These are phyloP conservation scores for Talaromyces sp. DNA, from an alignment of 2,329 filamentous ascomycete species.

Conservation along the genomic window DNA sequence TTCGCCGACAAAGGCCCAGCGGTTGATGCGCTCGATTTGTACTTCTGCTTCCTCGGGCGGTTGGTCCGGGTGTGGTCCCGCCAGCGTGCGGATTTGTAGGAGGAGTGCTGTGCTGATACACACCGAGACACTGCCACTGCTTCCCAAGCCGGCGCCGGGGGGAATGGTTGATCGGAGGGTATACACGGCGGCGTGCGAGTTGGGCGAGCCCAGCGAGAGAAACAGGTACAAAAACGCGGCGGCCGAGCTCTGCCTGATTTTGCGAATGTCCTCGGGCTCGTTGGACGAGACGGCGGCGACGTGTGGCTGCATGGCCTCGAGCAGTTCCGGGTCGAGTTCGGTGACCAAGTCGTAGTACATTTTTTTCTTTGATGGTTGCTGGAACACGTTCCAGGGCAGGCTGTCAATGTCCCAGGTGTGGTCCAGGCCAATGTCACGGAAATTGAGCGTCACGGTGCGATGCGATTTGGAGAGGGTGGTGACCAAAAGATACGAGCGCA, in stretches of 20 bases:
- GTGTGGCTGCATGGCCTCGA: constrained; percentile 75
- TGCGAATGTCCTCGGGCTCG: constrained; percentile 65
- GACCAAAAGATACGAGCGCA: constrained; percentile 94
- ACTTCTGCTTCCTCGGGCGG: constrained; percentile 78
- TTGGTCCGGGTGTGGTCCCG: constrained; percentile 88
- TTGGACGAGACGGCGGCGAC: constrained; percentile 64
- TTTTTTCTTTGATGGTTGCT: constrained; percentile 79
- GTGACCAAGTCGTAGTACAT: constrained; percentile 89
- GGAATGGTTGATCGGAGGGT: constrained; percentile 91
- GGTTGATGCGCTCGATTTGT: constrained; percentile 92
- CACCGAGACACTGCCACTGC: constrained; percentile 89
- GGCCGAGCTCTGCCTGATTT: constrained; percentile 77
- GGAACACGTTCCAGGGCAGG: constrained; percentile 80
- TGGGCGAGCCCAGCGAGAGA: constrained; percentile 73
- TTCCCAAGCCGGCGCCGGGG: constrained; percentile 84
- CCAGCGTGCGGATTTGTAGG: constrained; percentile 79
- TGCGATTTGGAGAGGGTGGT: constrained; percentile 90
- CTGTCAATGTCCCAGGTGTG: constrained; percentile 94
- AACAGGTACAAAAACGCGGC: constrained; percentile 89
- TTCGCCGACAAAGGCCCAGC: constrained; percentile 95
- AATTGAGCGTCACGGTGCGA: constrained; percentile 79
- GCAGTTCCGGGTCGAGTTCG: constrained; percentile 73
- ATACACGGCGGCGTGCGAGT: constrained; percentile 77
- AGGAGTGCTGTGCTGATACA: constrained; percentile 81
- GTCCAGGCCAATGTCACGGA: constrained; percentile 82